Base-by-base conservation (phyloP, 306 rosid species). In the Citrullus amarus region DNA sequence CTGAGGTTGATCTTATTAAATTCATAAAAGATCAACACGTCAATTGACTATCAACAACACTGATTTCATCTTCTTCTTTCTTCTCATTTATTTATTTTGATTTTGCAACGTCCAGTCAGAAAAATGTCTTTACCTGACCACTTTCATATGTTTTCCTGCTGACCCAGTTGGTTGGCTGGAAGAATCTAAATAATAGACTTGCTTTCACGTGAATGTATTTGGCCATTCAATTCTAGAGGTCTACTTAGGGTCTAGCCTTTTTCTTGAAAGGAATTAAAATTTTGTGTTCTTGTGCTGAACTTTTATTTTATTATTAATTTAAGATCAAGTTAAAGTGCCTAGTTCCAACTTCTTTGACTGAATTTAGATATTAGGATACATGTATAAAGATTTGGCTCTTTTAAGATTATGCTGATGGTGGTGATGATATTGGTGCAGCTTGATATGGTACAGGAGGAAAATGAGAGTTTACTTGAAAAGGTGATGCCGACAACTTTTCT, bases 381-480 rank as follows among this genome's bases (percentile, higher is more conserved):
- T 55, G 36, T 14, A 34, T 34, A 54, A 57, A 57, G 50, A 74
- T 34, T 34, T 75, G 8, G 34, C 10, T 38, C 67, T 34, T 71
- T 28, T 8, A 30, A 50, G 61, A 82, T 63, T 82, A 57, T 78
- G 79, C 81, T 89, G 57, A 82, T 77, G 25, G 53, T 73, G 38
- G 46, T 50, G 8, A 73, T 73, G 44, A 30, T 73, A 9, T 73
- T 51, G 60, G 14, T 91, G 99, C 97, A 95, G 99, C 92, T 95
- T 81, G 99, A 95, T 79, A 95, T 95, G 90, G 90, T 95, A 59
- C 99, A 95, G 80, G 99, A 92, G 81, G 99, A 95, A 86, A 95
- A 92, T 63, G 97, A 91, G 66, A 82, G 72, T 81, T 87, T 92
- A 86, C 87, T 82, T 11, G 93, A 91, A 79, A 95, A 95, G 99